Evolutionary conservation across 2,329 filamentous ascomycete species (phyloP).

Genomic region (Mycosphaerelloides madeirae): DNA sequence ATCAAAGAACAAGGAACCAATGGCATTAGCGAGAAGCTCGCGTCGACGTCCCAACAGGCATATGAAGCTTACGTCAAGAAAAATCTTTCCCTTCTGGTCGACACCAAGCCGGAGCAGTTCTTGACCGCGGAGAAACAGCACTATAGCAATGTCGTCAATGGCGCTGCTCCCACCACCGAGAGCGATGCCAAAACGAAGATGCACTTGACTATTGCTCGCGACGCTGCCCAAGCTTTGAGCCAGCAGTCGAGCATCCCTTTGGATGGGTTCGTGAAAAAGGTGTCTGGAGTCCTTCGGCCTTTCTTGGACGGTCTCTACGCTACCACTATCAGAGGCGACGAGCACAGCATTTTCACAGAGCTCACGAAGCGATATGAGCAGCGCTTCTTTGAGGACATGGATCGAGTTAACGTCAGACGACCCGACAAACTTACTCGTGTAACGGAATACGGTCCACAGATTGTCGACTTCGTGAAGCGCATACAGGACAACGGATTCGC

Average conservation of each 20-base stretch:
- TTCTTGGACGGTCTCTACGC: conserved; percentile 68
- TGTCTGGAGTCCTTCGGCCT: conserved; percentile 68
- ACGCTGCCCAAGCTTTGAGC: conserved; percentile 49
- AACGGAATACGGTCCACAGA: conserved; percentile 87
- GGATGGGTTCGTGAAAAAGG: conserved; percentile 51
- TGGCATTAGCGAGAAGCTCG: conserved; percentile 42
- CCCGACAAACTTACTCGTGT: conserved; percentile 82
- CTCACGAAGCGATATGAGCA: conserved; percentile 81
- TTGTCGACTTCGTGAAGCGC: conserved; percentile 76
- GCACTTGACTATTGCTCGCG: conserved; percentile 64
- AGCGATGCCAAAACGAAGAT: conserved; percentile 85
- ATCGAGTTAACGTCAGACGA: conserved; percentile 73
- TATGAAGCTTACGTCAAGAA: conserved; percentile 59
- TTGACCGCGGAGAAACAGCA: conserved; percentile 44
- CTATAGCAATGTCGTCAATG: conserved; percentile 53
- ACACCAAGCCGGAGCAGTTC: conserved; percentile 45
- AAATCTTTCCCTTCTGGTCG: conserved; percentile 56
- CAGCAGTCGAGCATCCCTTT: conserved; percentile 27
- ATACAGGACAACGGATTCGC: conserved; percentile 83
- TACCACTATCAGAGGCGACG: conserved; percentile 52
- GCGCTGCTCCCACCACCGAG: conserved; percentile 57
- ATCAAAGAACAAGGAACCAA: conserved; percentile 38
- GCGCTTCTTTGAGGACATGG: conserved; percentile 86
- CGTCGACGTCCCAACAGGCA: conserved; percentile 47
- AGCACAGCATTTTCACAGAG: conserved; percentile 77